These are phyloP conservation scores for Coniophora puteana DNA, from an alignment of 1,284 basidiomycete genomes.

Conservation along the genomic window DNA sequence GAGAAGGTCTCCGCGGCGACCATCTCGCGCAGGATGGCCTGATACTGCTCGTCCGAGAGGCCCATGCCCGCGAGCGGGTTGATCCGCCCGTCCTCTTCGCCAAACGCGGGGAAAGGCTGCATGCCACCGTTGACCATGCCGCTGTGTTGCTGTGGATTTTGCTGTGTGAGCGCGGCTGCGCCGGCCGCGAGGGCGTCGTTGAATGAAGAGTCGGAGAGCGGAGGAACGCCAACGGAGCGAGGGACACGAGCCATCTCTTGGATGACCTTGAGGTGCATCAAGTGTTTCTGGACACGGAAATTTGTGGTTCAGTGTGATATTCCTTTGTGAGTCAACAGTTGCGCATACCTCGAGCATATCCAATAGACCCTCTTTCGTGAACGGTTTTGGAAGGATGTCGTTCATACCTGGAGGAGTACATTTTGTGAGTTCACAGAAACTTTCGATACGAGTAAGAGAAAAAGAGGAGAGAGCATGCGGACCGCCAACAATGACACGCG, in stretches of 20 bases:
- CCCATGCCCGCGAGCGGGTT: slow-evolving; percentile 76
- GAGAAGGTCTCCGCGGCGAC: slow-evolving; percentile 55
- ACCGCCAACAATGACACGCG: too few relatives aligned
- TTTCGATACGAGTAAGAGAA: slow-evolving; percentile 1
- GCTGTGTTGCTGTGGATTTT: too few relatives aligned
- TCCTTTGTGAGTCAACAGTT: slow-evolving; percentile 3
- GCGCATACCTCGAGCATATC: slow-evolving; percentile 82
- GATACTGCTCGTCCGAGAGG: slow-evolving; percentile 74
- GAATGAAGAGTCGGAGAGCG: slow-evolving; percentile 59
- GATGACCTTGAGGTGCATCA: slow-evolving; percentile 90
- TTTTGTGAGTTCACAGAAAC: too few relatives aligned
- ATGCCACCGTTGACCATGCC: too few relatives aligned
- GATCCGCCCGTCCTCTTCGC: slow-evolving; percentile 54
- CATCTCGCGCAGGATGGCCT: slow-evolving; percentile 60
- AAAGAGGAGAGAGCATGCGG: not conserved
- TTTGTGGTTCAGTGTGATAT: not conserved
- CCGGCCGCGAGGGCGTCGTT: slow-evolving; percentile 47
- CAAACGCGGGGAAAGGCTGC: slow-evolving; percentile 22
- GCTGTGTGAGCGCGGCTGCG: slow-evolving; percentile 13
- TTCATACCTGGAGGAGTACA: slow-evolving; percentile 95
- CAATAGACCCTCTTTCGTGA: slow-evolving; percentile 87
- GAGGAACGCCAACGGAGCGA: slow-evolving; percentile 68
- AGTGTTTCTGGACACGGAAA: slow-evolving; percentile 65
- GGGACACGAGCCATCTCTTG: slow-evolving; percentile 77
- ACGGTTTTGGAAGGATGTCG: slow-evolving; percentile 96